Evolutionary conservation across 2,329 filamentous ascomycete species (phyloP), one percentile per base, ranked within the genome.

Genomic region (Beauveria brongniartii): DNA sequence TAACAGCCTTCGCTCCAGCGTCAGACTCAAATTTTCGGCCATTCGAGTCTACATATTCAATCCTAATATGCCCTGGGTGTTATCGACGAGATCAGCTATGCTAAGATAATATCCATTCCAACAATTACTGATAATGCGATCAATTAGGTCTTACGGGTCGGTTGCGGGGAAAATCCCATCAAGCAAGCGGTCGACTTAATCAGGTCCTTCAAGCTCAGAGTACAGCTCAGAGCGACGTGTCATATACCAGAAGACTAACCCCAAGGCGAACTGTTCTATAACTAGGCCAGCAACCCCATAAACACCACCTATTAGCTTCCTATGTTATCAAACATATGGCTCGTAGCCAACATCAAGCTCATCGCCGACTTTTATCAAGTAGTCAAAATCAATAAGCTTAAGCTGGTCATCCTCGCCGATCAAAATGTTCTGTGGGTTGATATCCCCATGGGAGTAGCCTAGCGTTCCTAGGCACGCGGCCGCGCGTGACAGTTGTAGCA

Each of bases 171-270:
- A 56, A 16, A 28, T 62, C 37, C 63, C 61, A 34, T 64, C 61
- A 2, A 63, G 43, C 44, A 66, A 37, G 59, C 47, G 63, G 55
- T 60, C 47, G 14, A 65, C 64, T 41, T 54, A 43, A 1, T 64
- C 62, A 37, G 34, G 41, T 5, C 64, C 62, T 47, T 61, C 53
- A 3, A 65, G 61, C 43, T 67, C 61, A 7, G 64, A 61, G 53
- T 65, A 67, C 43, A 65, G 20, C 56, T 67, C 61, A 10, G 53
- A 54, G 5, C 63, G 62, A 24, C 62, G 64, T 2, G 28, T 56
- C 58, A 66, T 66, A 47, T 63, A 67, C 63, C 63, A 67, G 44
- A 67, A 66, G 51, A 66, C 48, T 3, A 61, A 67, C 3, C 63
- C 64, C 1, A 66, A 64, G 41, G 65, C 64, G 24, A 64, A 66